Evolutionary conservation across 2,329 filamentous ascomycete genomes (phyloP).

Genomic region (Colletotrichum sp.): DNA sequence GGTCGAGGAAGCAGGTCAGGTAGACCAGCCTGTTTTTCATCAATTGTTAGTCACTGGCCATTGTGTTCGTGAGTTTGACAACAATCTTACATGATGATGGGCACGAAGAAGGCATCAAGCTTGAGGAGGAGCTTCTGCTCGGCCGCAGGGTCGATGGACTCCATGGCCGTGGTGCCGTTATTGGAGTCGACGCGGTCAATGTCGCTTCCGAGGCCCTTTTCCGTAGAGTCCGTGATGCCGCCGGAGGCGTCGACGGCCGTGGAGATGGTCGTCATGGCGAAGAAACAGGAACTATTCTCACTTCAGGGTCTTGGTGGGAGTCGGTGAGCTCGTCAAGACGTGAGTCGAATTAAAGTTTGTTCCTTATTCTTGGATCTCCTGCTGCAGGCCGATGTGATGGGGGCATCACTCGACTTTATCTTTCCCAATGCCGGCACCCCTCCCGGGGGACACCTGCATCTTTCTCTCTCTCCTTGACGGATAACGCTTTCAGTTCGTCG

Average conservation of each 20-base stretch:
- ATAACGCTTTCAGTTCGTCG: neutral
- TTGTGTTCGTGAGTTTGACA: too few relatives aligned
- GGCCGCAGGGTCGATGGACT: conserved; percentile 29
- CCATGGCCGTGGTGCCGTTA: conserved; percentile 8
- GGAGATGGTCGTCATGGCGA: neutral
- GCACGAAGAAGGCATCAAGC: conserved; percentile 35
- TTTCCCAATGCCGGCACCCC: neutral
- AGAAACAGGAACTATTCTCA: neutral
- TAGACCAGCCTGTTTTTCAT: conserved; percentile 44
- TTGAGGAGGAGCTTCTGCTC: conserved; percentile 35
- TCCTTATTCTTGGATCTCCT: neutral
- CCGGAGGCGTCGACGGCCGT: neutral
- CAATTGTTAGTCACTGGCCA: neutral
- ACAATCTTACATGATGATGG: conserved; percentile 49
- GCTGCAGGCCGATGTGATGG: neutral
- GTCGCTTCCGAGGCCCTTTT: conserved; percentile 7
- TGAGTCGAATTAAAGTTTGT: neutral
- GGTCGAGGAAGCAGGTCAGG: conserved; percentile 59
- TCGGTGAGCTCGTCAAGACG: neutral
- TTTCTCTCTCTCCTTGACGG: neutral
- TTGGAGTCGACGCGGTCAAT: conserved; percentile 15
- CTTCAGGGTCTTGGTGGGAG: neutral
- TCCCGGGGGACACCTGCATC: neutral
- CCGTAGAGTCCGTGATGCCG: neutral
- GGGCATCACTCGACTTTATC: conserved; percentile 4